phyloP scores from a whole-genome alignment of 2,329 filamentous ascomycete genomes.

The Teratosphaeria viscida region DNA sequence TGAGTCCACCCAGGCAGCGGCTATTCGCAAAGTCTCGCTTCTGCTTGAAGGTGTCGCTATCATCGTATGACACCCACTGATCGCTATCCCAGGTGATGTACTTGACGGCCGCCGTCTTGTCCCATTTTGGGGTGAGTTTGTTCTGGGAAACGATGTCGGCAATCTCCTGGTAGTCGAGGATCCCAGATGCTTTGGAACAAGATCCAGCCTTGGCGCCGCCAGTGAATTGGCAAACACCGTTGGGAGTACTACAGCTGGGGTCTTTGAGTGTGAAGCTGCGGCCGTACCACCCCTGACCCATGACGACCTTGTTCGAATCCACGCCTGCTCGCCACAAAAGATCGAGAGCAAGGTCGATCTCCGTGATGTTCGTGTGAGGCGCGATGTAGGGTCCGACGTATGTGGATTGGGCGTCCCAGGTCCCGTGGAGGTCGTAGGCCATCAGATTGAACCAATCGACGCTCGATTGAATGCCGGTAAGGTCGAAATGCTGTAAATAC shows the following conservation, averaged over 20 bases:
- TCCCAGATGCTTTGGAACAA: not conserved
- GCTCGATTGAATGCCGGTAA: not conserved
- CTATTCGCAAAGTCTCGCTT: constrained; percentile 26
- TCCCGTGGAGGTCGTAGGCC: constrained; percentile 37
- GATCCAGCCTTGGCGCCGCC: not conserved
- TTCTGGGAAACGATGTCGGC: constrained; percentile 17
- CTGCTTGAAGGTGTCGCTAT: constrained; percentile 24
- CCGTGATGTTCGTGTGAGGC: constrained; percentile 39
- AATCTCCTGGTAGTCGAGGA: constrained; percentile 29
- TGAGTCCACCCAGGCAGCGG: constrained; percentile 22
- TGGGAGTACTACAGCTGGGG: not conserved
- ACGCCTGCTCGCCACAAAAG: constrained; percentile 3
- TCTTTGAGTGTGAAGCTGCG: not conserved
- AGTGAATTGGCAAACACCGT: not conserved
- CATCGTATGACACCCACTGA: constrained; percentile 34
- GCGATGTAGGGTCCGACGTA: constrained; percentile 24
- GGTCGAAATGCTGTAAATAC: constrained; percentile 11
- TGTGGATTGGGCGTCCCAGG: constrained; percentile 27
- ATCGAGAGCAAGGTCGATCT: constrained; percentile 33
- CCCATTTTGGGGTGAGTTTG: constrained; percentile 10
- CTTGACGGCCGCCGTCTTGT: constrained; percentile 25
- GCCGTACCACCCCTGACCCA: not conserved
- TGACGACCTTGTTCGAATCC: not conserved
- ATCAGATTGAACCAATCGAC: constrained; percentile 31
- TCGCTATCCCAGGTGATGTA: constrained; percentile 23